Conservation (phyloP, 495 filamentous ascomycete species). For the Penicillium parvum region DNA sequence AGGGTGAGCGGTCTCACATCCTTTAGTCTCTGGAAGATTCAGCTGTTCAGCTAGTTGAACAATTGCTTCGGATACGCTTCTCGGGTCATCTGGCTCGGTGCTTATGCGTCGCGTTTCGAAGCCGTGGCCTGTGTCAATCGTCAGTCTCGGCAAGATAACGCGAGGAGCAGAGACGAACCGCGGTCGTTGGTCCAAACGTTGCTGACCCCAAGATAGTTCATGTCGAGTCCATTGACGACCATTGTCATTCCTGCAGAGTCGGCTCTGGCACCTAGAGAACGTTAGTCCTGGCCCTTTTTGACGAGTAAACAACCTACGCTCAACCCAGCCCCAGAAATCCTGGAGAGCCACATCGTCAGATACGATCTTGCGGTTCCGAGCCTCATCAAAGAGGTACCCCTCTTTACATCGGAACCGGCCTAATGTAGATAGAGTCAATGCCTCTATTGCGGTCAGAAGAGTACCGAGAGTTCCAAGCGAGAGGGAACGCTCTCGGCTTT, state of each 20-base stretch:
- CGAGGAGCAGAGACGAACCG: slow-evolving; percentile 37
- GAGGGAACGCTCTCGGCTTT: slow-evolving; percentile 36
- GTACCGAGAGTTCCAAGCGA: slow-evolving; percentile 24
- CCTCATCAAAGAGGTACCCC: slow-evolving; percentile 75
- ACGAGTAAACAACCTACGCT: slow-evolving; percentile 52
- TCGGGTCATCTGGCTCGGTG: slow-evolving; percentile 24
- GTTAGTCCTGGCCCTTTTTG: slow-evolving; percentile 22
- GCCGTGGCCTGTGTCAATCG: slow-evolving; percentile 30
- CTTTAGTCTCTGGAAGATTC: slow-evolving; percentile 44
- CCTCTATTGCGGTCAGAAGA: slow-evolving; percentile 35
- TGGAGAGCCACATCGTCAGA: slow-evolving; percentile 69
- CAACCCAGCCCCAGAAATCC: slow-evolving; percentile 73
- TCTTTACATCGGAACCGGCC: slow-evolving; percentile 56
- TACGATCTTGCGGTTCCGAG: slow-evolving; percentile 61
- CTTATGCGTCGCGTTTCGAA: slow-evolving; percentile 30
- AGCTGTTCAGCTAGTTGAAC: slow-evolving; percentile 45
- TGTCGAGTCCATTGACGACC: slow-evolving; percentile 67
- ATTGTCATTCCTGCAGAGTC: slow-evolving; percentile 66
- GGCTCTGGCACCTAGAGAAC: slow-evolving; percentile 53
- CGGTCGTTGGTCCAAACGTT: slow-evolving; percentile 75
- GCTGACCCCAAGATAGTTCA: slow-evolving; percentile 80
- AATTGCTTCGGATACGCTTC: slow-evolving; percentile 45
- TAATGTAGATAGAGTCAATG: slow-evolving; percentile 41
- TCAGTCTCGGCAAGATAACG: slow-evolving; percentile 6
- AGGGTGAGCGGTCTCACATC: slow-evolving; percentile 57